Base-by-base conservation (phyloP, 306 rosid genomes). In the Bauhinia variegata region DNA sequence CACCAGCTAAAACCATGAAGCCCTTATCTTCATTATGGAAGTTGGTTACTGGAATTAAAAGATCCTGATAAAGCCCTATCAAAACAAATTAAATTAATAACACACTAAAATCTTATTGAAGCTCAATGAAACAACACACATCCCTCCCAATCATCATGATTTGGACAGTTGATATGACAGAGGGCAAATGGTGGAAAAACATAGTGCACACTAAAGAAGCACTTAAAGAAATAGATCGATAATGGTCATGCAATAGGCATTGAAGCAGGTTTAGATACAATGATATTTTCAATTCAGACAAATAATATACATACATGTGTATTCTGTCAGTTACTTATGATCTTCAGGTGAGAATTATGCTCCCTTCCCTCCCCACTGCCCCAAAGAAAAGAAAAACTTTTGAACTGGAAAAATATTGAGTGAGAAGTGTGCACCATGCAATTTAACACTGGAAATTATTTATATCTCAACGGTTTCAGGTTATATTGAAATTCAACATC, bases 31-130 rank as follows among this genome's bases (percentile, higher is more conserved):
- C 96, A 56, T 80, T 76, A 70, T 79, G 71, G 72, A 95, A 90
- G 78, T 95, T 90, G 59, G 97, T 85, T 68, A 92, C 93, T 47
- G 96, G 98, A 83, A 86, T 88, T 63, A 92, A 79, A 78, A 92
- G 80, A 82, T 89, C 97, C 79, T 90, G 91, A 64, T 49, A 52
- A 52, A 80, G 86, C 70, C 99, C 99, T 95, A 82, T 33, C 79
- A 72, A 30, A 57, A 61, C 8, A 57, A 68, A 63, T 58, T 55
- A 16, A 32, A 65, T 75, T 44, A 77, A 55, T 58, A 32, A 54
- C 64, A 75, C 52, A 14, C 31, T 47, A 30, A n/a, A 18, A 47
- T 46, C 54, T 52, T 54, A 55, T 12, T 18, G 50, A 63, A 67
- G 43, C 57, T 28, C 8, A 19, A 39, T 43, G 16, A 63, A 59